Percentiles rank a stretch among this genome's conserved stretches.
phyloP scores from a whole-genome alignment of 495 filamentous ascomycete genomes.

The Penicillium angulare region DNA sequence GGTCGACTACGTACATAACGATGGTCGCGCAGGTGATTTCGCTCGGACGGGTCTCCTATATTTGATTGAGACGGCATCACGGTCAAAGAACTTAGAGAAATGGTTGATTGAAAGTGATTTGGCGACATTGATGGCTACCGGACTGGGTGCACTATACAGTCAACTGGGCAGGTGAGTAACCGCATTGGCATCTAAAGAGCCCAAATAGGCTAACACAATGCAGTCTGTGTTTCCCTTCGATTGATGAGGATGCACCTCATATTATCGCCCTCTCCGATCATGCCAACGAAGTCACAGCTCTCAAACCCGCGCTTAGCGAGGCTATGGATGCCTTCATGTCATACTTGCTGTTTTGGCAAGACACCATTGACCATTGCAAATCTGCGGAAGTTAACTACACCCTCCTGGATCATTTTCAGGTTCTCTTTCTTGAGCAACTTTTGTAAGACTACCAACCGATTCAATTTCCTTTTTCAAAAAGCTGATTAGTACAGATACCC shows the following conservation, averaged over 20 bases:
- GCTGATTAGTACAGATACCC: constrained; percentile 65
- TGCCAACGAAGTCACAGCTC: constrained; percentile 35
- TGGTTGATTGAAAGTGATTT: constrained; percentile 98
- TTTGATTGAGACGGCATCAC: constrained; percentile 89
- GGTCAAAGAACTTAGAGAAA: constrained; percentile 76
- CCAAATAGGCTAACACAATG: constrained; percentile 9
- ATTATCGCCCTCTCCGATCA: constrained; percentile 87
- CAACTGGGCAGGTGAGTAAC: constrained; percentile 74
- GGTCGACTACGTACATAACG: constrained; percentile 93
- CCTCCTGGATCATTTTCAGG: constrained; percentile 92
- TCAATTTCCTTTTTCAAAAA: neutral
- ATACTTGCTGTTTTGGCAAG: constrained; percentile 95
- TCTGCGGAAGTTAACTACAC: constrained; percentile 90
- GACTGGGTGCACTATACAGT: constrained; percentile 92
- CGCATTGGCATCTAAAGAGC: neutral
- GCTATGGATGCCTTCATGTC: constrained; percentile 93
- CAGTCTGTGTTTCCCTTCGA: constrained; percentile 36
- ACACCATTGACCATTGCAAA: constrained; percentile 91
- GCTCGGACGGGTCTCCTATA: constrained; percentile 94
- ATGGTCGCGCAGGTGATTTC: constrained; percentile 91
- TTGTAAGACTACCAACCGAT: constrained; percentile 58
- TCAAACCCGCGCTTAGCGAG: constrained; percentile 58
- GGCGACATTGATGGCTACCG: constrained; percentile 94
- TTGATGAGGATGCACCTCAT: constrained; percentile 68
- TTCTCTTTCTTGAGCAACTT: constrained; percentile 92